Evolutionary conservation across 2,329 filamentous ascomycete genomes (phyloP), one percentile per base, ranked within the genome.

Genomic region (Ophiostoma quercus): DNA sequence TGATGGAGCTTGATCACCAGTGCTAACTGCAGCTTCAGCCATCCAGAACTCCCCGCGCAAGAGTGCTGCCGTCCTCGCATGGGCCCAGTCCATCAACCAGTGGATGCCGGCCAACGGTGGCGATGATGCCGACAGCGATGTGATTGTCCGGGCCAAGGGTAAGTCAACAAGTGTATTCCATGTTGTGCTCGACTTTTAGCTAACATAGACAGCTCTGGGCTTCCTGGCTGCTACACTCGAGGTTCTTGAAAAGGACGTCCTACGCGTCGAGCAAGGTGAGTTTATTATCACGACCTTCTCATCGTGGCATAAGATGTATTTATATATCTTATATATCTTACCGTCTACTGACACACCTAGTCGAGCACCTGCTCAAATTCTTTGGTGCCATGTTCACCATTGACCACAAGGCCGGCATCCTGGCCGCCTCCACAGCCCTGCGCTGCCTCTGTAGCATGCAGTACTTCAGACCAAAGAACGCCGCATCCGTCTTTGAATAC

Each of bases 301-400:
- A 39, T 39, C 7, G 8, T 12, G 11, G 3, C 12, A 63, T 32
- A 3, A 34, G 29, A 47, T 19, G 19, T 19, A 47, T 47, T 14
- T 19, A 47, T 47, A 19, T n/a, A 19, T 47, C 43, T 19, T 5
- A 47, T 47, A 47, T 14, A 7, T 8, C 16, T 8, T 8, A 47
- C 16, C 16, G 16, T 47, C 41, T 19, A 47, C 16, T 54, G 19
- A n/a, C 32, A 51, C 39, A 12, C 47, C 11, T 19, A 76, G 76
- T 78, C 41, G 73, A 76, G 19, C 74, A 74, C 2, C 74, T 79
- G 9, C 73, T 86, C 34, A 78, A 79, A 47, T 88, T 87, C 77
- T 88, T 88, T 70, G 82, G 83, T 16, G 82, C 84, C 71, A 85
- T 87, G 80, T 87, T 87, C 73, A 83, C 83, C 2, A 82, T 84